Base-by-base conservation (phyloP, 805 yeast species). In the Candida ponderosae region DNA sequence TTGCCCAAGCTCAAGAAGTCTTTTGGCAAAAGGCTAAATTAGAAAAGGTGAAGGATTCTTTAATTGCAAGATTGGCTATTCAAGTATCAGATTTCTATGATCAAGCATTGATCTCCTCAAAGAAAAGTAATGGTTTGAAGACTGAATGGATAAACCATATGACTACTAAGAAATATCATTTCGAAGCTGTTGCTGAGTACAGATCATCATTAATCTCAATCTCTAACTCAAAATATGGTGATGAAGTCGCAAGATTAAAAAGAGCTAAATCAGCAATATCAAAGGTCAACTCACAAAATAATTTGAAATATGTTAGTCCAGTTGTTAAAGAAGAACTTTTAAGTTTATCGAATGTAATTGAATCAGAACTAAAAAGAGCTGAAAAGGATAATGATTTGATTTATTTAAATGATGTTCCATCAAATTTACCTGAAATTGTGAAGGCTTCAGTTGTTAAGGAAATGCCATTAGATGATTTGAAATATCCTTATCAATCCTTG, bases 1-100 rank as follows among this genome's bases (percentile, higher is more conserved):
- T 83, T 29, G 93, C 95, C 0, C 95, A 86, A 50, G 93, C 95
- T 0, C 96, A 88, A 57, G 96, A 89, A 51, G 69, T 76, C 11
- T 76, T 81, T 35, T 88, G 96, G 96, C 76, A 72, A 34, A 79
- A 79, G 48, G 87, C 95, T 0, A 57, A 66, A 0, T 55, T 60
- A 29, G 55, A 59, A 15, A 61, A 65, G 11, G 50, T 74, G 48
- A 81, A 78, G 47, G 77, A 82, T 50, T 62, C 80, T 0, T 62
- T 77, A 4, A 59, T 88, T 3, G 70, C 93, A 1, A 74, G 76
- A 46, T 58, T 89, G 32, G 72, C 95, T 0, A 56, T 65, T 5
- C 86, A 80, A 48, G 80, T 77, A 0, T 64, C 83, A 0, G 68
- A 67, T 2, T 75, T 62, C 38, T 89, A 87, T 48, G 49, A 55